phyloP scores from a whole-genome alignment of 2,329 filamentous ascomycete species.

The Diplodia intermedia region DNA sequence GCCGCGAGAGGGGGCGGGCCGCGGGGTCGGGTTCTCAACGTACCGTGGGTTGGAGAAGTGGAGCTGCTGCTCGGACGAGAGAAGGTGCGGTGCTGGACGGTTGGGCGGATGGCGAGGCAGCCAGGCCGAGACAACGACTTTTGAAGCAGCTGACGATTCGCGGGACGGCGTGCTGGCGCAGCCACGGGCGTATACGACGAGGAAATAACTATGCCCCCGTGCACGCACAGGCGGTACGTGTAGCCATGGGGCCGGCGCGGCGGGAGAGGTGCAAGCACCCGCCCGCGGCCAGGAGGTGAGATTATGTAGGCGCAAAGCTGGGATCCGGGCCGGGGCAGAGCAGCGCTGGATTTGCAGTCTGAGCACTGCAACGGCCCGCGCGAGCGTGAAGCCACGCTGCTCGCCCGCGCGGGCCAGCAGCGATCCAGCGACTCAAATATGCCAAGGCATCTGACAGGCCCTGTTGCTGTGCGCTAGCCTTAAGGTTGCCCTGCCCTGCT shows the following conservation, averaged over 20 bases:
- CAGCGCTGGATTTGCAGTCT: conserved; percentile 36
- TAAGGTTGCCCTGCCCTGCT: conserved; percentile 17
- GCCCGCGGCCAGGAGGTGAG: conserved; percentile 42
- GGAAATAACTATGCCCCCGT: conserved; percentile 36
- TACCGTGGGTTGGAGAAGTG: conserved; percentile 4
- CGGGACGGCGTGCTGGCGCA: conserved; percentile 12
- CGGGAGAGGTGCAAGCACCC: conserved; percentile 43
- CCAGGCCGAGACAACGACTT: conserved; percentile 25
- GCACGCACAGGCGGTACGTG: conserved; percentile 38
- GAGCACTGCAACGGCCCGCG: conserved; percentile 51
- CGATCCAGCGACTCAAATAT: conserved; percentile 25
- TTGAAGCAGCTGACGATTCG: conserved; percentile 29
- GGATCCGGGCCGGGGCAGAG: conserved; percentile 35
- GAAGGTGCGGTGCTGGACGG: conserved; percentile 9
- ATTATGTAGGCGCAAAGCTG: conserved; percentile 38
- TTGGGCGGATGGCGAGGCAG: not conserved
- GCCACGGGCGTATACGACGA: conserved; percentile 34
- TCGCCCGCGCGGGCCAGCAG: conserved; percentile 23
- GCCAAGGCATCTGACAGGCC: conserved; percentile 30
- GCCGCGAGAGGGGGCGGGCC: too few relatives aligned
- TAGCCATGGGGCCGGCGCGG: conserved; percentile 35
- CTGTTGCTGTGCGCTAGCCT: conserved; percentile 11
- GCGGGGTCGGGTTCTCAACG: not conserved
- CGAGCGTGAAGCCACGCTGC: conserved; percentile 32
- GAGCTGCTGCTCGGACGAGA: conserved; percentile 3